phyloP scores from a whole-genome alignment of 225 moss, liverwort and hornwort genomes.

The Ulota crispa region DNA sequence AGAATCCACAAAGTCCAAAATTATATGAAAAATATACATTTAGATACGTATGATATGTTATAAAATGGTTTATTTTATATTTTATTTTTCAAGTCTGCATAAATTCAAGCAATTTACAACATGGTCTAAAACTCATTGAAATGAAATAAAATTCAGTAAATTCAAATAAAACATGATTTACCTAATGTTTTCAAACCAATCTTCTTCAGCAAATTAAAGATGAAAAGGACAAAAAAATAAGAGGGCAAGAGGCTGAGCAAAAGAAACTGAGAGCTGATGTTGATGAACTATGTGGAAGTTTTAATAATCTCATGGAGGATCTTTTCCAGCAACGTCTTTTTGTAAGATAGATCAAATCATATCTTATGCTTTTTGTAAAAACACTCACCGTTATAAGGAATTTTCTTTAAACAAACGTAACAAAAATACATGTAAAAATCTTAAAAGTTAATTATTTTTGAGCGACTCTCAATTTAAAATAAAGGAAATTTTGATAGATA shows the following conservation, averaged over 20 bases:
- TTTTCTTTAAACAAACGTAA: too few species aligned
- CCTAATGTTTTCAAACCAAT: not conserved
- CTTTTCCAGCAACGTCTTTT: constrained; percentile 70
- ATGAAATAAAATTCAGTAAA: not conserved
- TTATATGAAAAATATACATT: too few species aligned
- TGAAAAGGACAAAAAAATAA: constrained; percentile 80
- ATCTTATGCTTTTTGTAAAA: not conserved
- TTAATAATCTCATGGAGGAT: constrained; percentile 59
- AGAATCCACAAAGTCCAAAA: too few species aligned
- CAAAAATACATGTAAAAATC: too few species aligned
- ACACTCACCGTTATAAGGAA: too few species aligned
- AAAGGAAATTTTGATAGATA: too few species aligned
- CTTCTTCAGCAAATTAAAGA: constrained; percentile 70
- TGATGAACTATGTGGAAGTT: constrained; percentile 59
- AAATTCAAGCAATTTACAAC: not conserved
- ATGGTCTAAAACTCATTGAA: not conserved
- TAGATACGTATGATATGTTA: too few species aligned
- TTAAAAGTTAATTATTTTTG: too few species aligned
- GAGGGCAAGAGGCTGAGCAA: constrained; percentile 73
- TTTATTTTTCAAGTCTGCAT: too few species aligned
- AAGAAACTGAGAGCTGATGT: constrained; percentile 59
- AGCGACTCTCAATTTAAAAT: too few species aligned
- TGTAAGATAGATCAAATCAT: constrained; percentile 19
- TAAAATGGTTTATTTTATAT: not conserved
- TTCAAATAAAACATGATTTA: not conserved